phyloP scores from a whole-genome alignment of 176 grass and related monocot species.

The Cymbopogon citratus region DNA sequence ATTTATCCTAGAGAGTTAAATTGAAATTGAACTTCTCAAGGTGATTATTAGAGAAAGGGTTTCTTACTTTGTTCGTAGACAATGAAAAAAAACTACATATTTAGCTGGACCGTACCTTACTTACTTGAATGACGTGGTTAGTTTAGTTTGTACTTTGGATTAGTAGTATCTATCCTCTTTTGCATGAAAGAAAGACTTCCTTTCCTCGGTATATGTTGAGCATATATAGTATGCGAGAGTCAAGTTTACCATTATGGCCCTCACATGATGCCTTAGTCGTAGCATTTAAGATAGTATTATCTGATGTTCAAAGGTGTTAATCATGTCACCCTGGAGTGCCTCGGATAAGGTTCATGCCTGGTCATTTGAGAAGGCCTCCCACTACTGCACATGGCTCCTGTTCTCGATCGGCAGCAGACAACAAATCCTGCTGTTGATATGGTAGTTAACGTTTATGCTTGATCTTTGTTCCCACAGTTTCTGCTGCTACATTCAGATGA shows the following conservation, averaged over 20 bases:
- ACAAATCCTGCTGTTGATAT: constrained; percentile 56
- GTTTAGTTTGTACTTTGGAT: constrained; percentile 35
- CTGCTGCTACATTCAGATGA: constrained; percentile 48
- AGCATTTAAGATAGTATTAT: constrained; percentile 29
- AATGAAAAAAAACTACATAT: neutral
- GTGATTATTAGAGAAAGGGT: neutral
- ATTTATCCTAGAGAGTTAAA: neutral
- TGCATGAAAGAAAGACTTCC: constrained; percentile 15
- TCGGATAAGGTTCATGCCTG: constrained; percentile 45
- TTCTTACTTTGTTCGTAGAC: neutral
- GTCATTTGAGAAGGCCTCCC: constrained; percentile 16
- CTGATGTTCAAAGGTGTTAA: constrained; percentile 44
- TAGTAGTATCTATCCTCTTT: constrained; percentile 26
- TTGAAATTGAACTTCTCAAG: neutral
- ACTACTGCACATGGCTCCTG: constrained; percentile 51
- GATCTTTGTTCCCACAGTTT: constrained; percentile 35
- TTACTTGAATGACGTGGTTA: constrained; percentile 21
- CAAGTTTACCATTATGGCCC: constrained; percentile 52
- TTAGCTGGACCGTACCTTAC: constrained; percentile 16
- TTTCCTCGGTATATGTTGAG: constrained; percentile 40
- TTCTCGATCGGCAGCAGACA: constrained; percentile 45
- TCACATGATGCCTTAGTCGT: constrained; percentile 36
- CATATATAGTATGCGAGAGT: constrained; percentile 16
- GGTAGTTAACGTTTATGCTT: constrained; percentile 34
- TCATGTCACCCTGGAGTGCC: constrained; percentile 36